Conservation (phyloP, 177 flowering plant species). For the Vitis hybrid region DNA sequence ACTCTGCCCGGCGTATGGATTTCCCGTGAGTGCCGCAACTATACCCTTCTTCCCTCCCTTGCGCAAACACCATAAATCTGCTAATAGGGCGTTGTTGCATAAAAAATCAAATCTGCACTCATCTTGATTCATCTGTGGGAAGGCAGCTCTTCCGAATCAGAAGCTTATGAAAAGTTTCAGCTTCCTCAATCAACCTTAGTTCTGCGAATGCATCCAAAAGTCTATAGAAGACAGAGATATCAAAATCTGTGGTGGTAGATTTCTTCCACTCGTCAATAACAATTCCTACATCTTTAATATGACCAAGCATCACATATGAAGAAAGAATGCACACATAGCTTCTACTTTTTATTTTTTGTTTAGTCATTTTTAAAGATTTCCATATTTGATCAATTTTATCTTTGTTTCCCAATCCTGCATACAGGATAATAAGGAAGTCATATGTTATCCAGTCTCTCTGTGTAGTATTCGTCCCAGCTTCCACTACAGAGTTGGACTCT, state of each 20-base stretch:
- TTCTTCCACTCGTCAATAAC: slow-evolving; percentile 75
- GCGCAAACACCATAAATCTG: too few relatives aligned
- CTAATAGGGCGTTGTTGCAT: too few relatives aligned
- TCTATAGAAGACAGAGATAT: slow-evolving; percentile 39
- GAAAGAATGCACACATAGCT: slow-evolving; percentile 64
- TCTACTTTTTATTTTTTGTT: slow-evolving; percentile 73
- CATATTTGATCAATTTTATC: slow-evolving; percentile 73
- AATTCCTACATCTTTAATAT: slow-evolving; percentile 62
- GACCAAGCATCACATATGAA: slow-evolving; percentile 74
- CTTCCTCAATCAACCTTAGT: slow-evolving; percentile 43
- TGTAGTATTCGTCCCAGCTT: slow-evolving; percentile 52
- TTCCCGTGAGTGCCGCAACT: too few relatives aligned
- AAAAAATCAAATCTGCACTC: too few relatives aligned
- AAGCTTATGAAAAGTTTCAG: slow-evolving; percentile 37
- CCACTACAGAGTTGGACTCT: slow-evolving; percentile 43
- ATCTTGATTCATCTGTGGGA: slow-evolving; percentile 15
- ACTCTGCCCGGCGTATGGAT: too few relatives aligned
- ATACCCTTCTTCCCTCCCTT: too few relatives aligned
- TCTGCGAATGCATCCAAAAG: slow-evolving; percentile 51
- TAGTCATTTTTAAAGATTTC: slow-evolving; percentile 69
- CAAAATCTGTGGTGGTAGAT: slow-evolving; percentile 52
- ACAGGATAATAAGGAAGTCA: slow-evolving; percentile 77
- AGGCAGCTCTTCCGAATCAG: slow-evolving; percentile 36
- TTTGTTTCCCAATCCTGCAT: slow-evolving; percentile 66
- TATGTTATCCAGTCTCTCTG: slow-evolving; percentile 87